phyloP scores from a whole-genome alignment of 2,329 filamentous ascomycete genomes.

The Lecanicillium sp. region DNA sequence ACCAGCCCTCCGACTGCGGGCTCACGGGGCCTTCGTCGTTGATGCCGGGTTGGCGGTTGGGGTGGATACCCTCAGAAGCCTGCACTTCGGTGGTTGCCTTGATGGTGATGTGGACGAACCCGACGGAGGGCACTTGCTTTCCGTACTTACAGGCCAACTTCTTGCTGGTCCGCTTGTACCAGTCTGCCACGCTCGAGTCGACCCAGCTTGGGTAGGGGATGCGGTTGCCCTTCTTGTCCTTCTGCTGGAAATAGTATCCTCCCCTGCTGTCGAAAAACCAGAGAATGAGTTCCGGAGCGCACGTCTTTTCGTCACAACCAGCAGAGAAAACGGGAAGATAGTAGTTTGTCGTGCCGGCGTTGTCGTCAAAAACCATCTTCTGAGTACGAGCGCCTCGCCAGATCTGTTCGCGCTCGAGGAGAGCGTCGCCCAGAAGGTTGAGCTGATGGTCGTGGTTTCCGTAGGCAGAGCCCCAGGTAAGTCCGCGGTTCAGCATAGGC shows the following conservation, averaged over 20 bases:
- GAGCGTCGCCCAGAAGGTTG: slow-evolving; percentile 15
- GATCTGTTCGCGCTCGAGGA: slow-evolving; percentile 21
- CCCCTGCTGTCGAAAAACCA: slow-evolving; percentile 68
- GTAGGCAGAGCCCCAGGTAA: slow-evolving; percentile 21
- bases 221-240: slow-evolving; percentile 15
- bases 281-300: slow-evolving; percentile 40
- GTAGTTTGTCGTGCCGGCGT: slow-evolving; percentile 36
- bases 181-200: slow-evolving; percentile 35
- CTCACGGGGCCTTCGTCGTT: slow-evolving; percentile 32
- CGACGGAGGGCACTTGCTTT: slow-evolving; percentile 37
- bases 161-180: slow-evolving; percentile 35
- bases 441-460: slow-evolving; percentile 17
- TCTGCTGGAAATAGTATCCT: slow-evolving; percentile 41
- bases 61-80: slow-evolving; percentile 20
- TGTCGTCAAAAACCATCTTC: slow-evolving; percentile 17
- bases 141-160: slow-evolving; percentile 23
- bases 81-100: slow-evolving; percentile 25
- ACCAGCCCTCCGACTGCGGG: too few species aligned
- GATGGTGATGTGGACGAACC: slow-evolving; percentile 44
- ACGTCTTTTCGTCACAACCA: slow-evolving; percentile 24
- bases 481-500: slow-evolving; percentile 36
- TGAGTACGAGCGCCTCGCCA: slow-evolving; percentile 21
- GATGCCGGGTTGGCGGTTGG: slow-evolving; percentile 27
- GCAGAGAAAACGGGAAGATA: slow-evolving; percentile 34
- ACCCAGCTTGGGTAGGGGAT: slow-evolving; percentile 37